Base-by-base conservation (phyloP, 768 basidiomycete genomes). In the Lactarius trivialis region DNA sequence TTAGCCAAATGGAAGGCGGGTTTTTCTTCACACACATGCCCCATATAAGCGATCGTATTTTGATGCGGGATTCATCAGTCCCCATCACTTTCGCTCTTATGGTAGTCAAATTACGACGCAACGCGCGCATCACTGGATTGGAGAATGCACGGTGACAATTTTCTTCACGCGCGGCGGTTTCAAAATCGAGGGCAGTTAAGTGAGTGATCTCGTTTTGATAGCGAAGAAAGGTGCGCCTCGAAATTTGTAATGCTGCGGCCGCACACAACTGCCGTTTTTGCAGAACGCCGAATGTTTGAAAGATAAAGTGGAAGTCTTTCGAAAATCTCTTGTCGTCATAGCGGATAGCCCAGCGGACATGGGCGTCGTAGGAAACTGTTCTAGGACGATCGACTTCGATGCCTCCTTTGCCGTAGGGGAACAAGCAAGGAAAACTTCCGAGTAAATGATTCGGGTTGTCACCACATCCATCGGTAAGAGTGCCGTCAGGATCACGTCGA, bases 401-500 rank as follows among this genome's bases (percentile, higher is more conserved):
- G 0, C 39, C 39, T 2, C 39, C 39, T 0, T 1, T 0, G 5
- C 39, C 19, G 39, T 41, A 41, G 7, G 39, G 39, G 7, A 41
- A 41, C 17, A 41, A 7, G 7, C 39, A 19, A 0, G 39, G 39
- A 7, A 41, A 41, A 7, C 5, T 41, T 2, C 39, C 39, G n/a
- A 41, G 39, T 0, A n/a, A 8, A 9, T 43, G 41, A 4, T 43
- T 43, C 0, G 41, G 41, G 19, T n/a, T 43, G 0, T 43, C 9
- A 0, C 7, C 0, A 11, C 9, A 3, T 0, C n/a, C 41, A 11
- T 21, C n/a, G 0, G 41, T n/a, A 1, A n/a, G 3, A 0, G 7
- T 0, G 1, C 19, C 8, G 7, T 19, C 7, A 1, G 17, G 0
- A 1, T 4, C 1, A 19, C 7, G 6, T 19, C n/a, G 41, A 4